Conservation (phyloP, 129 eudicot species). For the Daucus carota region DH1_v3.0 NC_030389.2:43941501-43942000, state of each 20-base stretch:
- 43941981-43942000: background rate
- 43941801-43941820: background rate
- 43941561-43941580: background rate
- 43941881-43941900: conserved; percentile 92
- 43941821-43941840: background rate
- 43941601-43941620: background rate
- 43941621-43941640: background rate
- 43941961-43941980: background rate
- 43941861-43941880: conserved; percentile 92
- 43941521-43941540: background rate
- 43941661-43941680: background rate
- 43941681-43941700: background rate
- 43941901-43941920: conserved; percentile 28
- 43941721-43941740: background rate
- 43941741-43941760: background rate
- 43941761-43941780: background rate
- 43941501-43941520: background rate
- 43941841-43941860: conserved; percentile 52
- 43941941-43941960: background rate
- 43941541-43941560: background rate
- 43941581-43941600: background rate
- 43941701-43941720: background rate
- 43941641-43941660: background rate
- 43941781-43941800: background rate
- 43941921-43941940: background rate